Conservation (phyloP, 257 asterid genomes). For the Ligustrum vulgare region DNA sequence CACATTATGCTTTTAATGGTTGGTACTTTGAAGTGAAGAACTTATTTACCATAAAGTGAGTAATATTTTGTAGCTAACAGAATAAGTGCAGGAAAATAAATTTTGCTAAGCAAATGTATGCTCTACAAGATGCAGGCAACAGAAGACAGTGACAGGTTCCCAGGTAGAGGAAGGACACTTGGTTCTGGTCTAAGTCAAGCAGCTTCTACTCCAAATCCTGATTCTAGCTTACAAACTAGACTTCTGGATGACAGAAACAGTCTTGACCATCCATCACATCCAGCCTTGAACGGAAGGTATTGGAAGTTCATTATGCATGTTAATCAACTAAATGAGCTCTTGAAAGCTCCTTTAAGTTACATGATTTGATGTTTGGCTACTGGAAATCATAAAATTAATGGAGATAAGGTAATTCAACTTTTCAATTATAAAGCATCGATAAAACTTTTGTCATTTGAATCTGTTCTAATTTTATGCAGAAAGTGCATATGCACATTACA, state of each 20-base stretch:
- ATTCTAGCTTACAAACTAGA: conserved; percentile 71
- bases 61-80: conserved; percentile 7
- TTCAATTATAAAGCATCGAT: background rate
- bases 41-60: background rate
- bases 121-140: conserved; percentile 42
- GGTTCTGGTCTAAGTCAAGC: conserved; percentile 48
- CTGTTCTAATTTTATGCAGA: background rate
- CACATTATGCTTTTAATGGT: background rate
- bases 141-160: conserved; percentile 63
- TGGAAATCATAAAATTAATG: background rate
- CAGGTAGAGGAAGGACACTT: conserved; percentile 80
- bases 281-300: conserved; percentile 55
- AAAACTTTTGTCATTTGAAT: conserved; percentile 3
- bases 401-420: background rate
- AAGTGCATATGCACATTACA: background rate
- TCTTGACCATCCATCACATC: conserved; percentile 38
- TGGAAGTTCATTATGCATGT: background rate
- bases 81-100: conserved; percentile 2
- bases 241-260: conserved; percentile 58
- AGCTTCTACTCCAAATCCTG: conserved; percentile 44
- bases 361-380: conserved; percentile 12
- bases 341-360: background rate
- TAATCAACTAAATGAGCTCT: background rate
- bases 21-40: conserved; percentile 4
- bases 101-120: conserved; percentile 21